Evolutionary conservation across 169 alveolate species (phyloP), one percentile per base, ranked within the genome.

Genomic region (Eimeria falciformis): DNA sequence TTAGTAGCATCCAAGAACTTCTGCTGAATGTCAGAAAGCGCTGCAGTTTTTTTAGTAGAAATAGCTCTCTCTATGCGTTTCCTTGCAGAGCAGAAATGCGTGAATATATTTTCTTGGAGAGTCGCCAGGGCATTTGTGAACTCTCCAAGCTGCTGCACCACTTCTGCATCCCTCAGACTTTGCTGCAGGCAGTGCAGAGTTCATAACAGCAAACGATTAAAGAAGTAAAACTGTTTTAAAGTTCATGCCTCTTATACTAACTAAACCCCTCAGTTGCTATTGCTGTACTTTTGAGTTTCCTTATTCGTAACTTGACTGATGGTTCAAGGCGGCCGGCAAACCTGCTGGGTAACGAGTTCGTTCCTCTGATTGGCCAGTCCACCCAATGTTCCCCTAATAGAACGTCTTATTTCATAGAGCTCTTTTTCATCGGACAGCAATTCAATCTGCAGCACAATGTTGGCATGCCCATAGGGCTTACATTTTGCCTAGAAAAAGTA

Each of bases 1-100:
- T 78, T 71, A 46, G 71, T 71, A 5, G 88, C 29, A 21, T 78
- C 88, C 53, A n/a, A 14, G 53, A 78, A 78, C 73, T 50, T 68
- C 12, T 50, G 25, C 88, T 78, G 88, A 50, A 78, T 78, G 0
- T 21, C 18, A 9, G 88, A 71, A 23, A 78, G 88, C 55, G 43
- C 27, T 12, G 73, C 37, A 9, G 53, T 53, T 46, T 62, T 23
- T 58, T 37, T 46, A 25, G 53, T 78, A 27, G 88, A 47, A 14
- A 23, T 40, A 1, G 88, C 88, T 40, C 37, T 78, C 29, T 78
- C 88, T 45, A 27, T 50, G 21, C 88, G 21, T 53, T n/a, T 78
- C 3, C 88, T 27, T 1, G 71, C 45, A 78, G 40, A 50, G 71
- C 88, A 78, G 29, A 78, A 78, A 23, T 50, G 73, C 53, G 47